Evolutionary conservation across 108 stramenopile genomes (phyloP), one percentile per base, ranked within the genome.

Genomic region (Licmophora abbreviata): DNA sequence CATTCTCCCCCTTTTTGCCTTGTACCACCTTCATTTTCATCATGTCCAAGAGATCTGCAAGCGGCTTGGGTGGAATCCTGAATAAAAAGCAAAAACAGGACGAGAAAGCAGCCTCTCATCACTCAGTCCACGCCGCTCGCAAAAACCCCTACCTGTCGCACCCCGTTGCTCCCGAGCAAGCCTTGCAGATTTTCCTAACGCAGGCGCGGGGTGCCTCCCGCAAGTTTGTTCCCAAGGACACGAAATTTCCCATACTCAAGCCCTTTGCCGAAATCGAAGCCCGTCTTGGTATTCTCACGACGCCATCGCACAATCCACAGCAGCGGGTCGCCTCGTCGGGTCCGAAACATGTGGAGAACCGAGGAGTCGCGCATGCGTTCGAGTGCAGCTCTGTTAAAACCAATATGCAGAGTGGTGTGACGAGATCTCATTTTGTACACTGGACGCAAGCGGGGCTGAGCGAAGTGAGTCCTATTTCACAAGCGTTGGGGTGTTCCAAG

Each of bases 201-300:
- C 83, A 85, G 63, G 66, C 64, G 0, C 72, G 87, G 21, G 71
- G 61, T 29, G 64, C 72, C 5, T 80, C 83, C 1, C 70, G 68
- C 17, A 57, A 59, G 18, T 69, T 63, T 38, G 14, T 46, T 2
- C 51, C 59, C 12, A 53, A 64, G 8, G 29, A 46, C 9, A 59
- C 44, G 10, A 25, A 21, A 21, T 31, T 59, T 20, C 78, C 78
- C 29, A 52, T 71, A 30, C 41, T 49, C 0, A 65, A 44, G 24
- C 81, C 81, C 12, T 75, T 74, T 45, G 72, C 69, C 35, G 89
- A 91, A 57, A 76, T 91, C 44, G 89, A 91, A 64, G 81, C 77
- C 20, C 61, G 83, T 10, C 45, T 91, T 20, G 89, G 89, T 11
- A 69, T 83, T 25, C 66, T 91, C 27, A 47, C 74, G 6, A 58